A percentile compares a stretch with the other conserved stretches of the same genome.
phyloP scores from a whole-genome alignment of 2,329 filamentous ascomycete species.

The Epichloe gansuensis region DNA sequence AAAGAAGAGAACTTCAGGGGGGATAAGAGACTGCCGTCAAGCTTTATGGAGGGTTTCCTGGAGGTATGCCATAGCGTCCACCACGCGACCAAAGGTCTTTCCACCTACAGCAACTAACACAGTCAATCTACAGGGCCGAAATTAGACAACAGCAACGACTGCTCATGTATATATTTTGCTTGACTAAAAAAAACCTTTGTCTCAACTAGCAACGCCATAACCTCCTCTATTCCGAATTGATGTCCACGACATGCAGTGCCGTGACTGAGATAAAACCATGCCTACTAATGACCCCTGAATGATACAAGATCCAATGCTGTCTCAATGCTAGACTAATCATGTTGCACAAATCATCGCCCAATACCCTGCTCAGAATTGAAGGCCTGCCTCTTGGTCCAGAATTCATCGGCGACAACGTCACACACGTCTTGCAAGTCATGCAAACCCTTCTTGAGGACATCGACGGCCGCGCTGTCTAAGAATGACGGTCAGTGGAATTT shows the following conservation, averaged over 20 bases:
- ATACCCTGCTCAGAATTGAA: constrained; percentile 23
- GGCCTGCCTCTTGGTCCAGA: constrained; percentile 43
- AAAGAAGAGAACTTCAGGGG: constrained; percentile 67
- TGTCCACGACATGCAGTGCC: not conserved
- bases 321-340: constrained; percentile 1
- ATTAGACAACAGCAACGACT: constrained; percentile 27
- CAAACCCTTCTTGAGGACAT: constrained; percentile 82
- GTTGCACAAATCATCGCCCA: constrained; percentile 14
- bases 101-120: constrained; percentile 10
- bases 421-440: constrained; percentile 82
- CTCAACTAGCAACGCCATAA: constrained; percentile 21
- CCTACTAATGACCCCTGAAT: constrained; percentile 5
- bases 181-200: constrained; percentile 7
- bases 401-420: constrained; percentile 88
- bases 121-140: constrained; percentile 34
- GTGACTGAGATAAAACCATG: not conserved
- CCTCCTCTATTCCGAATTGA: constrained; percentile 11
- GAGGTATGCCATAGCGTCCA: constrained; percentile 49
- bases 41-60: constrained; percentile 89
- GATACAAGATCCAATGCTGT: not conserved
- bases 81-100: not conserved
- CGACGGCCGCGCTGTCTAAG: constrained; percentile 64
- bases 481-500: not conserved
- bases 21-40: constrained; percentile 66
- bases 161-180: constrained; percentile 24